Evolutionary conservation across 148 eudicot species (phyloP), one percentile per base, ranked within the genome.

Genomic region (Silene uniflora): DNA sequence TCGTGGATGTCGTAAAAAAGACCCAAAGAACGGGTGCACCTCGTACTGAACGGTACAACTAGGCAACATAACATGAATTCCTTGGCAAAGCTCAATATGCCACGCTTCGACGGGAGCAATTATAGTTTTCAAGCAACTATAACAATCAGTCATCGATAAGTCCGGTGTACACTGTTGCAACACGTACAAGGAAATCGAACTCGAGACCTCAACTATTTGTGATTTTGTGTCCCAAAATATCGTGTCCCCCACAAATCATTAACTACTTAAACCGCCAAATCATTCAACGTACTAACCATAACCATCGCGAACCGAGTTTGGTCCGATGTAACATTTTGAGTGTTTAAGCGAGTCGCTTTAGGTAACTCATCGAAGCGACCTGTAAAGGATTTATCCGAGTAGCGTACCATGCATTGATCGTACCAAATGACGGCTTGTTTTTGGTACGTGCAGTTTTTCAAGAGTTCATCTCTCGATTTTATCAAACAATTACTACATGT

Each of bases 31-130:
- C n/a, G n/a, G n/a, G n/a, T n/a, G n/a, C n/a, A n/a, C n/a, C n/a
- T n/a, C n/a, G n/a, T n/a, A n/a, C n/a, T 0, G 79, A 22, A 82
- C 60, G 61, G 10, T 32, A 62, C 87, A 85, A 29, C 87, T 79
- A 7, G 76, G 62, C 60, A n/a, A 8, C 67, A 76, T 46, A 18
- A 74, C 22, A 11, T 80, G 67, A 2, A 62, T 75, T 13, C 82
- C 78, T 8, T 21, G 71, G n/a, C 71, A 67, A 39, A 67, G 14
- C 71, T 67, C 71, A 5, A 67, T 44, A 22, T 19, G 9, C 14
- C 44, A 68, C 10, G 71, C 49, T 3, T 24, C 27, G 9, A 80
- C n/a, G n/a, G n/a, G n/a, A n/a, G n/a, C n/a, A n/a, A n/a, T n/a
- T n/a, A n/a, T n/a, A n/a, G n/a, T n/a, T n/a, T n/a, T n/a, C n/a